Base-by-base conservation (phyloP, 345 rosid genomes). In the Combretum micranthum region DNA sequence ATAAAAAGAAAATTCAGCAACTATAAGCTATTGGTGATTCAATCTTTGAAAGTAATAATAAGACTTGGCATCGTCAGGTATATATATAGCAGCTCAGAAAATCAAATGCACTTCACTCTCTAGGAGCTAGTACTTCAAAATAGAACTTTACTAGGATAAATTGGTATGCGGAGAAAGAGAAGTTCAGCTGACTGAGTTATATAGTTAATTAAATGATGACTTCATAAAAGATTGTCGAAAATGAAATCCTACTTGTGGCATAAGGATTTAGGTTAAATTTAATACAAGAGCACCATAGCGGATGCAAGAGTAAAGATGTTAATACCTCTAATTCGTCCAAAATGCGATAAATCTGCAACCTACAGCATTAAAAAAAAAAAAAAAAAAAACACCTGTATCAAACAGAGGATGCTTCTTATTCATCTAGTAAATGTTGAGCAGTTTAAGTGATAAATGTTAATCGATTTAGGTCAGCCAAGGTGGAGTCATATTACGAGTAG, bases 301-400 rank as follows among this genome's bases (percentile, higher is more conserved):
- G 19, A 45, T 52, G 32, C 50, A 52, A 44, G n/a, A 52, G 49
- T n/a, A 50, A 60, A 42, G 26, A 0, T 42, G 62, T 51, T 8
- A 22, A 23, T 71, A 90, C 97, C 97, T 82, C 96, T 76, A 66
- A 90, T 77, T 65, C 94, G 79, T 47, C 97, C 97, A 70, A 78
- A 90, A 76, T 83, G 91, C 42, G 97, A 90, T 60, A 85, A 83
- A 58, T 90, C 86, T 60, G 67, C 75, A 58, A 83, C 86, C 97
- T 87, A 64, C 57, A 47, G 62, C 78, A 69, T 62, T 32, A n/a
- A 12, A 46, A 45, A 13, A 16, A 44, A 0, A n/a, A n/a, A 25
- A n/a, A 42, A 48, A 39, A 43, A 22, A 16, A 50, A 13, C 32
- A 52, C 6, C 19, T 0, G 44, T 21, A 42, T 26, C 20, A 52